Conservation (phyloP, 148 eudicot genomes). For the Bassia scoparia region DNA sequence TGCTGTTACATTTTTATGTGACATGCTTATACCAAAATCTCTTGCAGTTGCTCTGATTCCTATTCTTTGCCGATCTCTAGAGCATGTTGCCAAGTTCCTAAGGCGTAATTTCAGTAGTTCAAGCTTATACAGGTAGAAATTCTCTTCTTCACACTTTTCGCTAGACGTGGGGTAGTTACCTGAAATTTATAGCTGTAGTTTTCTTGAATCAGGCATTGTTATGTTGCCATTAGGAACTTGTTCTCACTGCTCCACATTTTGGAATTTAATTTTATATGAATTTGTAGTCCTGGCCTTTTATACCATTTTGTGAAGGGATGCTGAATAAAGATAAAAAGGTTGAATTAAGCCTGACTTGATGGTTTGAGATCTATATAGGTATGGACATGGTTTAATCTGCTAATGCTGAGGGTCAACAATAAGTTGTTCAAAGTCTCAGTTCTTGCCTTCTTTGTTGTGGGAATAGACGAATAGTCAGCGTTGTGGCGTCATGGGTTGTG, state of each 20-base stretch:
- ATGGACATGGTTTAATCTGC: background rate
- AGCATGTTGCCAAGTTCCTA: constrained; percentile 86
- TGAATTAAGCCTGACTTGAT: background rate
- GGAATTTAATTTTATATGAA: background rate
- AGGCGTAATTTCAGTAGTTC: constrained; percentile 85
- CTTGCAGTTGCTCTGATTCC: constrained; percentile 88
- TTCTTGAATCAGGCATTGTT: too few relatives aligned
- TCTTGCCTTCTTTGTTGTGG: background rate
- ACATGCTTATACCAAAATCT: constrained; percentile 12
- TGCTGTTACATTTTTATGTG: constrained; percentile 7
- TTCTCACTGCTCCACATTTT: background rate
- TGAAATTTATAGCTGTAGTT: background rate
- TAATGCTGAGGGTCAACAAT: background rate
- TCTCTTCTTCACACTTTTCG: constrained; percentile 3
- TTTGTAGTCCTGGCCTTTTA: background rate
- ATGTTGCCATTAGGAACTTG: background rate
- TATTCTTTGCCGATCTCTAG: constrained; percentile 73
- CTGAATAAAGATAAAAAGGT: background rate
- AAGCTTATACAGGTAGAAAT: constrained; percentile 64
- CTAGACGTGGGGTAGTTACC: background rate
- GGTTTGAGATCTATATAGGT: background rate
- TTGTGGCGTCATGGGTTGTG: background rate
- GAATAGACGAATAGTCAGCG: background rate
- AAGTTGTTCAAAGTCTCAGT: background rate
- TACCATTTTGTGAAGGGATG: too few relatives aligned